phyloP scores from a whole-genome alignment of 106 monocot genomes.

The Narthecium ossifragum region DNA sequence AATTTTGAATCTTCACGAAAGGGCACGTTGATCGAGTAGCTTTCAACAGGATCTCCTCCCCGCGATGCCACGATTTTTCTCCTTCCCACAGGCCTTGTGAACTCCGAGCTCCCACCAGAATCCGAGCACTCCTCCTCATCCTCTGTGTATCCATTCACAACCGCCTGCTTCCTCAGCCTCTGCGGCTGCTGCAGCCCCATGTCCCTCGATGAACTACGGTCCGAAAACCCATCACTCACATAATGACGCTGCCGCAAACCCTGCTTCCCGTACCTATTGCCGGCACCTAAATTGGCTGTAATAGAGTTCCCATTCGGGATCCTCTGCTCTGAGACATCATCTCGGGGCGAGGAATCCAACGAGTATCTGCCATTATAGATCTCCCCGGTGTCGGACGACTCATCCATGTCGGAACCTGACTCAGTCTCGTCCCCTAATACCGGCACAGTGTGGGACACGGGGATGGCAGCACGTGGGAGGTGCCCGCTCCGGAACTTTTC shows the following conservation, averaged over 20 bases:
- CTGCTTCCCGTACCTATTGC: background rate
- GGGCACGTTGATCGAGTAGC: slow-evolving; percentile 16
- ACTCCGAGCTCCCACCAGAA: slow-evolving; percentile 54
- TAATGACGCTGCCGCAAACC: slow-evolving; percentile 19
- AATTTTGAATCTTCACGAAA: slow-evolving; percentile 10
- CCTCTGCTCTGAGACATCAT: slow-evolving; percentile 15
- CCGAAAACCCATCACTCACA: slow-evolving; percentile 67
- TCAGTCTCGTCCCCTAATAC: slow-evolving; percentile 24
- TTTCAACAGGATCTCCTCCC: slow-evolving; percentile 13
- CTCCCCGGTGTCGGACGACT: slow-evolving; percentile 61
- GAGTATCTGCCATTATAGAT: slow-evolving; percentile 48
- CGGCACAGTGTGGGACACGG: slow-evolving; percentile 23
- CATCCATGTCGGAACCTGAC: slow-evolving; percentile 72
- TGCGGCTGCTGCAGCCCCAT: slow-evolving; percentile 20
- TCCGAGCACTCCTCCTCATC: slow-evolving; percentile 53
- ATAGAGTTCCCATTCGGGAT: slow-evolving; percentile 6
- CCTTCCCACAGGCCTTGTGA: slow-evolving; percentile 14
- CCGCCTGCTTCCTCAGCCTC: slow-evolving; percentile 19
- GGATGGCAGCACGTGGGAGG: slow-evolving; percentile 34
- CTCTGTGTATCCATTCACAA: slow-evolving; percentile 28
- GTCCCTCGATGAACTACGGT: slow-evolving; percentile 59
- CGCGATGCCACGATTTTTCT: slow-evolving; percentile 1
- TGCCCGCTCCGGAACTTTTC: slow-evolving; percentile 91
- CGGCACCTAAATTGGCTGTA: slow-evolving; percentile 1
- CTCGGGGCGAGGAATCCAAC: slow-evolving; percentile 50